Evolutionary conservation across 2,329 filamentous ascomycete genomes (phyloP).

Genomic region (Penicillium sp.): DNA sequence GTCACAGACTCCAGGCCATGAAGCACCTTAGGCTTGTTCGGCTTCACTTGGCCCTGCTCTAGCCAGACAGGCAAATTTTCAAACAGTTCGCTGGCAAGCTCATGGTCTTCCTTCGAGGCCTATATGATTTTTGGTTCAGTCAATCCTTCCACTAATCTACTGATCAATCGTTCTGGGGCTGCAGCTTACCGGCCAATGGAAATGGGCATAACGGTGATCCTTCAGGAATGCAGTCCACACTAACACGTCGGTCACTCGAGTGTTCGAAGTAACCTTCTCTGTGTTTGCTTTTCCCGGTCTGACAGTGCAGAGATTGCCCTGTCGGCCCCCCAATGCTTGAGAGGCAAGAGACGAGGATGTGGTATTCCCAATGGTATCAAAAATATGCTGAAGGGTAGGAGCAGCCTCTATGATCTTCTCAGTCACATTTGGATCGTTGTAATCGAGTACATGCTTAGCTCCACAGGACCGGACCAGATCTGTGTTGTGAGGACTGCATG

Average conservation of each 20-base stretch:
- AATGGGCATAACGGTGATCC: constrained; percentile 41
- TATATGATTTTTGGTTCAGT: constrained; percentile 17
- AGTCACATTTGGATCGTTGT: constrained; percentile 43
- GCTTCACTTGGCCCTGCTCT: constrained; percentile 39
- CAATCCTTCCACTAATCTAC: background rate
- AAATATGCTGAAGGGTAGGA: constrained; percentile 41
- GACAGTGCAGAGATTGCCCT: constrained; percentile 47
- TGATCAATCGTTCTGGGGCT: background rate
- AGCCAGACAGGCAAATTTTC: constrained; percentile 42
- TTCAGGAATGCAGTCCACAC: constrained; percentile 51
- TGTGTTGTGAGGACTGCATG: constrained; percentile 39
- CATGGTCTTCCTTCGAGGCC: constrained; percentile 42
- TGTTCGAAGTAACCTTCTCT: constrained; percentile 36
- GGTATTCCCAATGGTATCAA: constrained; percentile 50
- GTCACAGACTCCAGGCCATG: constrained; percentile 38
- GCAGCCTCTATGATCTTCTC: constrained; percentile 39
- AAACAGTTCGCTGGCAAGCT: constrained; percentile 44
- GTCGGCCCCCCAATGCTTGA: constrained; percentile 29
- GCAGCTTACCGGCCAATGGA: constrained; percentile 43
- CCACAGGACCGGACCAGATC: constrained; percentile 39
- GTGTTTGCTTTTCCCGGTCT: constrained; percentile 47
- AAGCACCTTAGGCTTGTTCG: constrained; percentile 37
- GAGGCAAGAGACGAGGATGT: constrained; percentile 41
- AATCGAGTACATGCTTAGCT: constrained; percentile 46
- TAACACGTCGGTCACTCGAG: constrained; percentile 47